Evolutionary conservation across 1,284 basidiomycete genomes (phyloP).

Genomic region (Tilletia indica): DNA sequence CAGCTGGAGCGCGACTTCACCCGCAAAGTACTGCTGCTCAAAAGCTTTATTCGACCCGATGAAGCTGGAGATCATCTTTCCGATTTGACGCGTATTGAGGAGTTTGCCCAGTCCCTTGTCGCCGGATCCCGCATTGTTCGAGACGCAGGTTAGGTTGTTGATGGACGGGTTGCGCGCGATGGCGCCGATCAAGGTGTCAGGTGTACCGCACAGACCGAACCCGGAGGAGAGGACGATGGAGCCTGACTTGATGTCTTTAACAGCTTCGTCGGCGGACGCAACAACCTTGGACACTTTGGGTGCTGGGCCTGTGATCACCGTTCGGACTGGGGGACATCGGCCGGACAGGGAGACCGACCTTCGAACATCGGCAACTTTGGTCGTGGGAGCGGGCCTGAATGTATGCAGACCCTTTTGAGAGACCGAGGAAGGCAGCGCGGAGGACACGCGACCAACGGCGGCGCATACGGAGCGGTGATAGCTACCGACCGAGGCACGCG

Average conservation of each 20-base stretch:
- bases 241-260: conserved; percentile 46
- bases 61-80: conserved; percentile 50
- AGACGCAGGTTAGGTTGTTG: conserved; percentile 46
- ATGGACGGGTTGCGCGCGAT: conserved; percentile 37
- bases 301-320: conserved; percentile 3
- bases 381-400: no score
- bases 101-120: conserved; percentile 49
- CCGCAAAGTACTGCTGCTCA: conserved; percentile 47
- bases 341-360: neutral
- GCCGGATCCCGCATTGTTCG: conserved; percentile 54
- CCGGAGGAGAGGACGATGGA: conserved; percentile 46
- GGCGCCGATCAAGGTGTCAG: conserved; percentile 51
- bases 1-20: conserved; percentile 48
- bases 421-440: no score
- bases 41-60: conserved; percentile 54
- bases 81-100: conserved; percentile 40
- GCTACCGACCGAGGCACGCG: no score
- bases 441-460: no score
- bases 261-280: conserved; percentile 40
- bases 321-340: neutral
- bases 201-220: conserved; percentile 54
- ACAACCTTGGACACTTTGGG: conserved; percentile 18
- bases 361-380: neutral
- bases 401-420: no score
- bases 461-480: no score